These are phyloP conservation scores for Physcomitrellopsis africana DNA, from an alignment of 225 moss, liverwort and hornwort species.

Conservation along the genomic window DNA sequence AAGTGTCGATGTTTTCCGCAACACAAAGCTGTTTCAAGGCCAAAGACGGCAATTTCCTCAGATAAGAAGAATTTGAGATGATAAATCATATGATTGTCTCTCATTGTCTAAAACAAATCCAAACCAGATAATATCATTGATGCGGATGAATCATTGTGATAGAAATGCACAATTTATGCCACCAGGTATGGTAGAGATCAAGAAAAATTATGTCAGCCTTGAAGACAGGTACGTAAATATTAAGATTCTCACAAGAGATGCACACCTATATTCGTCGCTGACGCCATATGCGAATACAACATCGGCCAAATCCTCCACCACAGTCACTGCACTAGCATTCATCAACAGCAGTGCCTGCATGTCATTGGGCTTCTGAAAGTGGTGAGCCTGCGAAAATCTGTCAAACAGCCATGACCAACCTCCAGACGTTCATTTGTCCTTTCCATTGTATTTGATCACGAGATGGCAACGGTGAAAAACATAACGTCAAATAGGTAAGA, in stretches of 20 bases:
- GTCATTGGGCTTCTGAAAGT: constrained; percentile 89
- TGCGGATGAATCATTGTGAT: not conserved
- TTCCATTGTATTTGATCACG: not conserved
- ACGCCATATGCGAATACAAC: constrained; percentile 84
- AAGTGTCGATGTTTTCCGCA: constrained; percentile 73
- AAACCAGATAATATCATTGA: not conserved
- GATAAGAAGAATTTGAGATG: not conserved
- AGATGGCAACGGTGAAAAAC: not conserved
- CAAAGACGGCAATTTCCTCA: constrained; percentile 26
- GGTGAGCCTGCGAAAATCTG: constrained; percentile 76
- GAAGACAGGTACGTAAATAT: not conserved
- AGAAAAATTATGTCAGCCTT: not conserved
- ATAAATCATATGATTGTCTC: not conserved
- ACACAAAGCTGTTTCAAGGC: constrained; percentile 72
- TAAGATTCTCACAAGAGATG: constrained; percentile 7
- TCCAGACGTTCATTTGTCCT: not conserved
- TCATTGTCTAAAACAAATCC: not conserved
- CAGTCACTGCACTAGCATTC: constrained; percentile 84
- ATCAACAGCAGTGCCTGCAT: constrained; percentile 73
- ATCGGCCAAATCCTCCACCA: constrained; percentile 73
- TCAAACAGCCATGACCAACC: constrained; percentile 6
- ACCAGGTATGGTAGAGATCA: not conserved
- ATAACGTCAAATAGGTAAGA: not conserved
- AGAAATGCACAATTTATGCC: not conserved
- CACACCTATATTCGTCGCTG: constrained; percentile 88